Evolutionary conservation across 163 green algal genomes (phyloP), one percentile per base, ranked within the genome.

Genomic region (Chlamydomonas reinhardtii): DNA sequence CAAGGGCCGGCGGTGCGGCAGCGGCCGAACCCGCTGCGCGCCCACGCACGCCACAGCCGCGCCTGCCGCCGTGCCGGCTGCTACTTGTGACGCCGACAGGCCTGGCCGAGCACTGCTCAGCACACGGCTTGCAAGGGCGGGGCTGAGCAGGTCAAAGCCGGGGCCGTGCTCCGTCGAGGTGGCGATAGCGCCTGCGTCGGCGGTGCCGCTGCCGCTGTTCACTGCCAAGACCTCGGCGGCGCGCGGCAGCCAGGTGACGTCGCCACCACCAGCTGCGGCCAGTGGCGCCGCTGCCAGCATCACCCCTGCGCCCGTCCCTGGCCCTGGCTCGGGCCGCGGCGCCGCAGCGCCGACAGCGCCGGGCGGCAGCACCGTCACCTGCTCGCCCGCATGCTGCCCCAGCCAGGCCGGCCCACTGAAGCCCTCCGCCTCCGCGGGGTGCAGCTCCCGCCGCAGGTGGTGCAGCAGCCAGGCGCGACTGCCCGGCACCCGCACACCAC

Each of bases 401-500:
- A 75, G 48, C 48, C 48, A 56, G 48, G 48, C 65, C 39, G 76
- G 76, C 65, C 64, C 76, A 19, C 76, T 65, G 27, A 84, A 84
- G 11, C 34, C 31, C 65, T 84, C 76, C 15, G 14, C 35, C 43
- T 76, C 48, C 48, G 11, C 76, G 16, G 76, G 76, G 19, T 84
- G 39, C 29, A 75, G 76, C 64, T 84, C 64, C 65, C 74, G 76
- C 3, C 65, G 76, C 64, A 84, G 39, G 65, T 56, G 48, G 64
- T 75, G n/a, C 6, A 75, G 37, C 29, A 76, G 48, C 76, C 76
- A 75, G 19, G 74, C 76, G 64, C 31, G 8, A 31, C 54, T 70
- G 74, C 54, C 74, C 32, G 34, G 32, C 65, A 35, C n/a, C 5
- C 31, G 31, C 29, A 72, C 65, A 20, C 65, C 65, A 20, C n/a